These are phyloP conservation scores for Penicillium verrucosum DNA, from an alignment of 2,329 filamentous ascomycete genomes.

Conservation along the genomic window DNA sequence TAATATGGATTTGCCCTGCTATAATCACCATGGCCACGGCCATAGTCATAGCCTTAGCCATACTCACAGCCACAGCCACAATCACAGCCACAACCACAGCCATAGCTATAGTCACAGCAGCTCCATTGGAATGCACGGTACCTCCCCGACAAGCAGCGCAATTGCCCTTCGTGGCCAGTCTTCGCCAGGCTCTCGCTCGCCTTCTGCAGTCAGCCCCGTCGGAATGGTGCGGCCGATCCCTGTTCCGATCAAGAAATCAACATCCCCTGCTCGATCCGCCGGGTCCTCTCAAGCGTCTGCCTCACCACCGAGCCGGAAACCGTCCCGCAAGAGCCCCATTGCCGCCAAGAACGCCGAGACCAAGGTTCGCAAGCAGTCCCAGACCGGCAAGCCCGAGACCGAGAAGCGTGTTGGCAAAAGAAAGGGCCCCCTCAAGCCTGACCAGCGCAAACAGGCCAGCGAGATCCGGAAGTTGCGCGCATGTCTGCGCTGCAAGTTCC, in stretches of 20 bases:
- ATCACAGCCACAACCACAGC: constrained; percentile 24
- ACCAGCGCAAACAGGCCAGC: constrained; percentile 93
- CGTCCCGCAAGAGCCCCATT: constrained; percentile 68
- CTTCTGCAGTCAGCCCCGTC: constrained; percentile 61
- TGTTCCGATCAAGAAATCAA: constrained; percentile 43
- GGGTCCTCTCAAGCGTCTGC: constrained; percentile 59
- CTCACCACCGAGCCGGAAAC: constrained; percentile 64
- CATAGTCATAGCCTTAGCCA: constrained; percentile 2
- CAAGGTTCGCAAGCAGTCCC: constrained; percentile 72
- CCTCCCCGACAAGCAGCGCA: constrained; percentile 21
- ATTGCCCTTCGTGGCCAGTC: constrained; percentile 42
- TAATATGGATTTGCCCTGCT: constrained; percentile 57
- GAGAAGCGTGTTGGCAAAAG: constrained; percentile 94
- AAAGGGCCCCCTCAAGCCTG: constrained; percentile 83
- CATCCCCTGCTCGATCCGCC: constrained; percentile 59
- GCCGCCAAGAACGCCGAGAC: constrained; percentile 78
- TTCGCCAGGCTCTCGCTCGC: constrained; percentile 44
- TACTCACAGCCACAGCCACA: constrained; percentile 4
- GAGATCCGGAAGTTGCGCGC: constrained; percentile 94
- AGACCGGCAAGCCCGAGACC: constrained; percentile 73
- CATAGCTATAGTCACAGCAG: constrained; percentile 5
- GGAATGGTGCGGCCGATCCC: constrained; percentile 66
- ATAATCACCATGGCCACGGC: constrained; percentile 24
- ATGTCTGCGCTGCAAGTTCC: constrained; percentile 93
- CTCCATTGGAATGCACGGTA: constrained; percentile 23